Conservation (phyloP, 75 land plant species). For the Sequoia sempervirens region DNA sequence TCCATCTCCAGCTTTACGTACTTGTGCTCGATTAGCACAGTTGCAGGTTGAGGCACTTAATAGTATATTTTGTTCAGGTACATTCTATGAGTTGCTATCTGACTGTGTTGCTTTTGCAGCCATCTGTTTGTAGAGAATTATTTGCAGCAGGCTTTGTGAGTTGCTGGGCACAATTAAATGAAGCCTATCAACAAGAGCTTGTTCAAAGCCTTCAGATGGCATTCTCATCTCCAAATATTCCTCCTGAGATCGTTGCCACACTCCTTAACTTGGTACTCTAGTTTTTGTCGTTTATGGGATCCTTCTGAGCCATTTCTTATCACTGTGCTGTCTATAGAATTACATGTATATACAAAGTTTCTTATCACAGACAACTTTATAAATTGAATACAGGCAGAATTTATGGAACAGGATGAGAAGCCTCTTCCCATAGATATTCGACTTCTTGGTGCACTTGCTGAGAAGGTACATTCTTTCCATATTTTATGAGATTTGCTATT, state of each 20-base stretch:
- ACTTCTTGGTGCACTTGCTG: constrained; percentile 95
- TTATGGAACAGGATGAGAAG: constrained; percentile 99
- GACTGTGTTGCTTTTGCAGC: constrained; percentile 44
- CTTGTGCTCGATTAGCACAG: constrained; percentile 98
- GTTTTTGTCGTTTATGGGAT: not conserved
- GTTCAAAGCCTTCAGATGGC: constrained; percentile 91
- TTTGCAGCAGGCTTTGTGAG: constrained; percentile 99
- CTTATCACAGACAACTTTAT: not conserved
- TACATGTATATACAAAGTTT: not conserved
- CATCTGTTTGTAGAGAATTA: constrained; percentile 90
- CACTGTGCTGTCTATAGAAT: not conserved
- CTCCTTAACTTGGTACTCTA: constrained; percentile 87
- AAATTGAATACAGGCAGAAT: constrained; percentile 74
- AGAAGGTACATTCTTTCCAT: constrained; percentile 52
- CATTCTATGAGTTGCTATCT: not conserved
- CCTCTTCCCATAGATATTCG: constrained; percentile 97
- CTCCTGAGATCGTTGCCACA: constrained; percentile 96
- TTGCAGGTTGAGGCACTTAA: constrained; percentile 50
- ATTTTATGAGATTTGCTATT: not conserved
- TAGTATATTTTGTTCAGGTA: not conserved
- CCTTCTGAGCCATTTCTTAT: not conserved
- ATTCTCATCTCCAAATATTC: constrained; percentile 95
- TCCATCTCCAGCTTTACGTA: constrained; percentile 94
- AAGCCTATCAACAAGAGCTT: constrained; percentile 63
- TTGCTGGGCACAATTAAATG: constrained; percentile 92